Evolutionary conservation across 2,329 filamentous ascomycete species (phyloP).

Genomic region (Fusarium musae): DNA sequence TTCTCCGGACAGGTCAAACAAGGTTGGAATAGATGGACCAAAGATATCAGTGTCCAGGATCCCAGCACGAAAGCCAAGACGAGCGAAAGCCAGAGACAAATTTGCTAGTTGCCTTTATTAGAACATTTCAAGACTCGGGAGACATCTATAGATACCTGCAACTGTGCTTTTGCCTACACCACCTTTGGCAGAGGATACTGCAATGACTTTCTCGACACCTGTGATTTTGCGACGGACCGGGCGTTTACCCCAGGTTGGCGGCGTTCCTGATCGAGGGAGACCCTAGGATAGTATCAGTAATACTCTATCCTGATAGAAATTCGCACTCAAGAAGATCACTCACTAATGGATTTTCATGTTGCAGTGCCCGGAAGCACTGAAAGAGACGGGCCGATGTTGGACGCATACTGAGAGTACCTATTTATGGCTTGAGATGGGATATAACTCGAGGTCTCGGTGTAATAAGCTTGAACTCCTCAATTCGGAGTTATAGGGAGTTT

Average conservation of each 20-base stretch:
- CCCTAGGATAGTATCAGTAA: constrained; percentile 65
- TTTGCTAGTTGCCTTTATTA: constrained; percentile 67
- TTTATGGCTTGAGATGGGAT: background rate
- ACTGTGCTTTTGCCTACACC: constrained; percentile 98
- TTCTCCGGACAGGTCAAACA: constrained; percentile 84
- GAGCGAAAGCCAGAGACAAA: constrained; percentile 85
- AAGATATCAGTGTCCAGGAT: constrained; percentile 98
- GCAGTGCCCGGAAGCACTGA: constrained; percentile 45
- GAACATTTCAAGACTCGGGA: background rate
- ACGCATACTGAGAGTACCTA: constrained; percentile 49
- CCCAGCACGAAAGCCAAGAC: constrained; percentile 81
- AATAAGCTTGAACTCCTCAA: no score
- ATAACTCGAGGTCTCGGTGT: background rate
- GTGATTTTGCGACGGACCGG: constrained; percentile 84
- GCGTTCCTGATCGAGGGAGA: constrained; percentile 78
- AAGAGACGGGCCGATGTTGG: constrained; percentile 52
- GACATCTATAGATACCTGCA: constrained; percentile 65
- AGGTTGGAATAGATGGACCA: constrained; percentile 90
- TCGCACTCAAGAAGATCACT: background rate
- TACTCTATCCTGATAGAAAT: background rate
- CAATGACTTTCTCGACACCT: constrained; percentile 90
- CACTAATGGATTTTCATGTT: constrained; percentile 90
- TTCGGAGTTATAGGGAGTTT: background rate
- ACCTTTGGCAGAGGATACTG: constrained; percentile 96
- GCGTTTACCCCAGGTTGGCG: constrained; percentile 71